Evolutionary conservation across 495 filamentous ascomycete genomes (phyloP).

Genomic region (Penicillium chermesinum): DNA sequence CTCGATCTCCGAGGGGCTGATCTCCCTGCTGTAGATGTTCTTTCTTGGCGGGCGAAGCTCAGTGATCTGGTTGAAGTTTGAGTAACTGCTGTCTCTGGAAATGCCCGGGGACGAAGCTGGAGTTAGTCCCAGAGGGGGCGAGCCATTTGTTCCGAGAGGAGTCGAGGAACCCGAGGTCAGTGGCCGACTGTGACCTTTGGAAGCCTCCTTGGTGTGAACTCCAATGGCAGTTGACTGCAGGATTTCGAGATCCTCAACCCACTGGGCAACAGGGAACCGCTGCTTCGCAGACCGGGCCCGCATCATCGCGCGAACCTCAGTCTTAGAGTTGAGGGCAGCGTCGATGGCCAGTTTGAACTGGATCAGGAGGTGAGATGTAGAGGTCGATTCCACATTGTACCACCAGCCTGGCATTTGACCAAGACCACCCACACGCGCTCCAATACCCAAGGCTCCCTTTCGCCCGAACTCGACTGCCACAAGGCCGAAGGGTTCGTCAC

Average conservation of each 20-base stretch:
- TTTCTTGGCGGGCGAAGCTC: slow-evolving; percentile 42
- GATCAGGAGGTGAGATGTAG: slow-evolving; percentile 61
- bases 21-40: slow-evolving; percentile 40
- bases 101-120: slow-evolving; percentile 41
- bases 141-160: slow-evolving; percentile 24
- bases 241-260: slow-evolving; percentile 58
- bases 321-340: slow-evolving; percentile 59
- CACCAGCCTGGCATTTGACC: slow-evolving; percentile 76
- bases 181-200: slow-evolving; percentile 25
- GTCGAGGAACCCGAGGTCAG: slow-evolving; percentile 32
- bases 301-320: slow-evolving; percentile 58
- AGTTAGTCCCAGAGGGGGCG: slow-evolving; percentile 20
- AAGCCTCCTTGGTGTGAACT: slow-evolving; percentile 35
- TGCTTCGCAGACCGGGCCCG: slow-evolving; percentile 68
- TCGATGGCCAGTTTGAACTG: slow-evolving; percentile 70
- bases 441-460: slow-evolving; percentile 72
- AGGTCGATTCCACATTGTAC: slow-evolving; percentile 65
- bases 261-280: slow-evolving; percentile 68
- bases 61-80: slow-evolving; percentile 38
- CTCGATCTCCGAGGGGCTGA: slow-evolving; percentile 30
- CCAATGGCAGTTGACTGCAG: slow-evolving; percentile 53
- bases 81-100: slow-evolving; percentile 23
- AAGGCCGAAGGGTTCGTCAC: slow-evolving; percentile 74
- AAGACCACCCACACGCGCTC: slow-evolving; percentile 58
- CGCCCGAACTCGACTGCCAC: slow-evolving; percentile 77